Conservation (phyloP, 345 rosid genomes). For the sweet orange (Citrus sinensis) region DNA sequence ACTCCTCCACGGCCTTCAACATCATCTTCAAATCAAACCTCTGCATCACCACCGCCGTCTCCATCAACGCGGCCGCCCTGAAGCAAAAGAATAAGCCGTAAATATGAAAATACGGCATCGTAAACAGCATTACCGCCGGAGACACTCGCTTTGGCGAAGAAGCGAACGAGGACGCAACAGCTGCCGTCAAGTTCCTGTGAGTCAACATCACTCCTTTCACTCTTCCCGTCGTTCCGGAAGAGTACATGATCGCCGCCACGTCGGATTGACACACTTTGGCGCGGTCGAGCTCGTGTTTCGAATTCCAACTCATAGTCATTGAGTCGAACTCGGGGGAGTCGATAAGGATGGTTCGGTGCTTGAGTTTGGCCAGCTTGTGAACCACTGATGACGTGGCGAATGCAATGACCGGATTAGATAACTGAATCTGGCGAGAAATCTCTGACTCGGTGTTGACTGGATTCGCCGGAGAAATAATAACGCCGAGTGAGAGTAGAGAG, state of each 20-base stretch:
- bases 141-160: neutral
- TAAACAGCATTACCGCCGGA: slow-evolving; percentile 11
- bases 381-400: slow-evolving; percentile 24
- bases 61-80: slow-evolving; percentile 25
- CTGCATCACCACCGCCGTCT: slow-evolving; percentile 31
- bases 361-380: slow-evolving; percentile 20
- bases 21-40: slow-evolving; percentile 25
- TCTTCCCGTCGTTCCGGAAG: slow-evolving; percentile 39
- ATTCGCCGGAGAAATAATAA: slow-evolving; percentile 26
- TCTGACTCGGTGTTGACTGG: slow-evolving; percentile 23
- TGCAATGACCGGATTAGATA: slow-evolving; percentile 24
- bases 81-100: slow-evolving; percentile 21
- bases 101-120: slow-evolving; percentile 30
- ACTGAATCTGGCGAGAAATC: slow-evolving; percentile 13
- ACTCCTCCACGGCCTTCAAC: slow-evolving; percentile 26
- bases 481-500: slow-evolving; percentile 29
- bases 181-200: slow-evolving; percentile 26
- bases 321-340: slow-evolving; percentile 30
- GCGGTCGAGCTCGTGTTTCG: neutral
- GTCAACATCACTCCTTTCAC: slow-evolving; percentile 39
- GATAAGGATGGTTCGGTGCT: slow-evolving; percentile 10
- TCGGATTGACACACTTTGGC: slow-evolving; percentile 26
- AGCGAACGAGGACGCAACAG: neutral
- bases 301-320: neutral
- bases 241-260: slow-evolving; percentile 33